A percentile compares a stretch with the other conserved stretches of the same genome.
Conservation (phyloP, 2,329 filamentous ascomycete genomes). For the Penicillium digitatum region DNA sequence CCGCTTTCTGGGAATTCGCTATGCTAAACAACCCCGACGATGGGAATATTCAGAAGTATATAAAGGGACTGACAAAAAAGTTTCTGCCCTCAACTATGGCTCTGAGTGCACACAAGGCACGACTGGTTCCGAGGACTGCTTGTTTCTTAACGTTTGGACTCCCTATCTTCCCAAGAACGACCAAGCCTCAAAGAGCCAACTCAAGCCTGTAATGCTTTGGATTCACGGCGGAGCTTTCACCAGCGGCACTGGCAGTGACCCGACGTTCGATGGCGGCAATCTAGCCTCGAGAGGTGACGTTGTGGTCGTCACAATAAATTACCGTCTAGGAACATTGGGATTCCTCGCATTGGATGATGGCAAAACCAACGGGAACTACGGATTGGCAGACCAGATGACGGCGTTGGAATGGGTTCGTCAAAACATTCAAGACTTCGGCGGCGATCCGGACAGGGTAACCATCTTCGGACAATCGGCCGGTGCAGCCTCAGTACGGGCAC, state of each 20-base stretch:
- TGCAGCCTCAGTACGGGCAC: constrained; percentile 54
- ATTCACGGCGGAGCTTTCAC: constrained; percentile 58
- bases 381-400: constrained; percentile 51
- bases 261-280: constrained; percentile 51
- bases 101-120: constrained; percentile 43
- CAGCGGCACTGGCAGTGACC: constrained; percentile 42
- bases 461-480: constrained; percentile 51
- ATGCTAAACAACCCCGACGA: constrained; percentile 41
- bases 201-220: constrained; percentile 50
- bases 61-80: constrained; percentile 44
- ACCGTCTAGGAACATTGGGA: constrained; percentile 56
- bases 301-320: constrained; percentile 59
- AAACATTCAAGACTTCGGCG: constrained; percentile 48
- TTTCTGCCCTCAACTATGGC: constrained; percentile 38
- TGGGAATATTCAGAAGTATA: constrained; percentile 49
- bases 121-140: constrained; percentile 46
- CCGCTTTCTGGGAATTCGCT: constrained; percentile 48
- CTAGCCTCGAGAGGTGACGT: constrained; percentile 57
- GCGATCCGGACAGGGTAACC: constrained; percentile 46
- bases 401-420: constrained; percentile 48
- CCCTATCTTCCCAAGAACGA: constrained; percentile 42
- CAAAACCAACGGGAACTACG: constrained; percentile 53
- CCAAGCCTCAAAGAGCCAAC: constrained; percentile 32
- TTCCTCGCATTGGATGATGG: constrained; percentile 57
- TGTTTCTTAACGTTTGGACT: constrained; percentile 43